Evolutionary conservation across 345 rosid species (phyloP), one percentile per base, ranked within the genome.

Genomic region (Boechera divaricarpa): DNA sequence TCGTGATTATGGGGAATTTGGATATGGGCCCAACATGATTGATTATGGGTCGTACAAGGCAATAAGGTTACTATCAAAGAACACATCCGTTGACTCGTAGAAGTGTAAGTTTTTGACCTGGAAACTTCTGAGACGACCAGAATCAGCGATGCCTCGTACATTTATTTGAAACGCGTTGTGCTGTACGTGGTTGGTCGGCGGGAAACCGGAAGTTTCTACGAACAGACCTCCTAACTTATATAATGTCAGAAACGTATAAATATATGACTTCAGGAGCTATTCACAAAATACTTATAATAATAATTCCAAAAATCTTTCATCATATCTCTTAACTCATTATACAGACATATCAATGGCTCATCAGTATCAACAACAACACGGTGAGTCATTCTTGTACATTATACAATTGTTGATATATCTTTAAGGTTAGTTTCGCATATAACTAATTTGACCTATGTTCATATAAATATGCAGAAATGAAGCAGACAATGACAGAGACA

Each of bases 401-500:
- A 15, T 1, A 29, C 38, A 15, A 33, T 58, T 15, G 7, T 7
- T 31, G 39, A 13, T 7, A 56, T n/a, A 31, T 31, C 6, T 33
- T 48, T 35, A 35, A 33, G 4, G 12, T 67, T 51, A 6, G 60
- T 67, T 49, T 6, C 7, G 7, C 29, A 13, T 47, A n/a, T 66
- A 51, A 48, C 31, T 9, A 65, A 18, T 6, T 3, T 26, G 59
- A 49, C 45, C 36, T 0, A 35, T 36, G n/a, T 24, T 4, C 33
- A 0, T 33, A 21, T 21, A 21, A 21, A 21, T 13, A 21, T 44
- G 65, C 72, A 74, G 78, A 66, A 44, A 65, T 36, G 65, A 74
- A 65, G 63, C 53, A 63, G 16, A 35, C 54, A 63, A 16, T 38
- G 47, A 32, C 21, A 45, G 78, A 74, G 31, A 2, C 54, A 42